These are phyloP conservation scores for Murraya paniculata DNA, from an alignment of 345 rosid genomes.

Conservation along the genomic window DNA sequence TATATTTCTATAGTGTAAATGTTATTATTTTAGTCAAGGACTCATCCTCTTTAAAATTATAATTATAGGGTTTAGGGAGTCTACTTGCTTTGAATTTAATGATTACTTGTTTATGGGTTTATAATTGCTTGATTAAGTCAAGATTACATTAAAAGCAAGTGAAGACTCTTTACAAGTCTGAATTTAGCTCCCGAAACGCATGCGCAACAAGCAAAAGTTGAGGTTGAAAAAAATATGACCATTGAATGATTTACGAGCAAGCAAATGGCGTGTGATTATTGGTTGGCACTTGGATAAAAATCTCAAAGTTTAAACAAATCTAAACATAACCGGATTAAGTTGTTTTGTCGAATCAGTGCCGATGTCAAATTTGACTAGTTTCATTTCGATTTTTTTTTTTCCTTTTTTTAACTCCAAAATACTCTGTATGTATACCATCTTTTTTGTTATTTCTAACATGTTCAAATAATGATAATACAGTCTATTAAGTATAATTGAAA, in stretches of 20 bases:
- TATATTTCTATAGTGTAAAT: background rate
- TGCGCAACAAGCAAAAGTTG: background rate
- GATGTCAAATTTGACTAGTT: background rate
- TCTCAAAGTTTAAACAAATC: background rate
- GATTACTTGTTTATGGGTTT: slow-evolving; percentile 3
- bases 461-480: no score
- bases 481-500: no score
- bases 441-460: no score
- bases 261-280: background rate
- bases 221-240: background rate
- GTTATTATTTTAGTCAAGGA: background rate
- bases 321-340: no score
- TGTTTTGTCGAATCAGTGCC: background rate
- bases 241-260: background rate
- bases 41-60: no score
- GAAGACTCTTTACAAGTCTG: background rate
- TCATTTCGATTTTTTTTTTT: background rate
- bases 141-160: slow-evolving; percentile 9
- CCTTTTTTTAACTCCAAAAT: no score
- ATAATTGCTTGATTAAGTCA: slow-evolving; percentile 13
- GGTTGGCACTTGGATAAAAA: background rate
- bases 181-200: background rate
- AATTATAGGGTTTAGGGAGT: background rate
- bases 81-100: background rate
- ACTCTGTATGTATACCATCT: no score